These are phyloP conservation scores for Barnettozyma californica DNA, from an alignment of 805 yeast genomes.

Conservation along the genomic window DNA sequence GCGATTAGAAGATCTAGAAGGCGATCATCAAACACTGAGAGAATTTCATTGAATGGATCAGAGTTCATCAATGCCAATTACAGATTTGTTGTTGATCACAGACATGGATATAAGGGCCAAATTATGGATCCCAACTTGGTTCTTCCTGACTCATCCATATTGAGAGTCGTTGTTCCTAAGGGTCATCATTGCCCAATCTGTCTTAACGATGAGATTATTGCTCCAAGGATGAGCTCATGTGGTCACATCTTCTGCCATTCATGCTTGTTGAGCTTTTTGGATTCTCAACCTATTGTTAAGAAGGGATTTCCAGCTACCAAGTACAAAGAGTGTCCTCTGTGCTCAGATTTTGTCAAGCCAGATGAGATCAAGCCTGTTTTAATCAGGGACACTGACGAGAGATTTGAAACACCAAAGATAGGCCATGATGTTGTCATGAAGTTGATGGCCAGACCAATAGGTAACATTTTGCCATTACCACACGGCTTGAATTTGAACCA, in stretches of 20 bases:
- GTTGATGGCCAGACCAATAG: constrained; percentile 54
- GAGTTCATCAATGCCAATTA: constrained; percentile 78
- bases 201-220: constrained; percentile 73
- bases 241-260: constrained; percentile 89
- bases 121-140: constrained; percentile 71
- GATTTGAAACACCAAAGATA: constrained; percentile 52
- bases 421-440: constrained; percentile 53
- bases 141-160: constrained; percentile 52
- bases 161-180: constrained; percentile 69
- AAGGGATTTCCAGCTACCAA: constrained; percentile 39
- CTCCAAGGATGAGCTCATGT: constrained; percentile 93
- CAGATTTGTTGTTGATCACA: constrained; percentile 71
- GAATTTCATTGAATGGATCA: constrained; percentile 54
- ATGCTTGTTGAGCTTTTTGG: constrained; percentile 70
- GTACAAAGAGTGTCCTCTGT: constrained; percentile 75
- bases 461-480: constrained; percentile 44
- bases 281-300: constrained; percentile 37
- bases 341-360: constrained; percentile 52
- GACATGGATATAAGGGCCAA: constrained; percentile 52
- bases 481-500: constrained; percentile 38
- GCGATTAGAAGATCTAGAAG: constrained; percentile 23
- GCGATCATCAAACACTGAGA: constrained; percentile 25
- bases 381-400: constrained; percentile 41
- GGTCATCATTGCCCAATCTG: constrained; percentile 91
- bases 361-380: constrained; percentile 64